Evolutionary conservation across 2,329 filamentous ascomycete genomes (phyloP).

Genomic region (Coniella lustricola): DNA sequence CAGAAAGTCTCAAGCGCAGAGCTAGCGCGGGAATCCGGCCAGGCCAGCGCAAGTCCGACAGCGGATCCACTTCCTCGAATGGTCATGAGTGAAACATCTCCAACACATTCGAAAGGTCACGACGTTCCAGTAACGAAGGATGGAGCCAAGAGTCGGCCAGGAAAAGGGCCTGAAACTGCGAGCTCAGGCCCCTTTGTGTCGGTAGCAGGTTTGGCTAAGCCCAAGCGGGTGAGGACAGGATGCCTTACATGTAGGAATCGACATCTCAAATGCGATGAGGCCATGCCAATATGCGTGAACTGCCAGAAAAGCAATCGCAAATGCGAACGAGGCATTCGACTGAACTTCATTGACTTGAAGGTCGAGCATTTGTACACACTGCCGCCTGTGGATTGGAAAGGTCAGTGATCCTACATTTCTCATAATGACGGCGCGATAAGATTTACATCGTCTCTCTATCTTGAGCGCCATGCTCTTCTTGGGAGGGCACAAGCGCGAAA

Average conservation of each 20-base stretch:
- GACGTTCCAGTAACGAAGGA: background rate
- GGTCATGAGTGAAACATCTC: background rate
- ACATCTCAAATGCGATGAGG: conserved; percentile 88
- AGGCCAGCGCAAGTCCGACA: background rate
- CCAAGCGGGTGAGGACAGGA: conserved; percentile 82
- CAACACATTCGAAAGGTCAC: background rate
- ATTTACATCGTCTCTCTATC: background rate
- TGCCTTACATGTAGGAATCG: conserved; percentile 85
- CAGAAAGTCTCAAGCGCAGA: conserved; percentile 10
- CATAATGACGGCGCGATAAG: background rate
- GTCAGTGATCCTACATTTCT: conserved; percentile 28
- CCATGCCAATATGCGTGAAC: conserved; percentile 57
- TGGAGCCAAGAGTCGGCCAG: background rate
- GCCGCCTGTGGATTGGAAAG: conserved; percentile 58
- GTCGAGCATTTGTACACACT: conserved; percentile 58
- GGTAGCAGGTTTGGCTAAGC: conserved; percentile 38
- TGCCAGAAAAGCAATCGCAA: conserved; percentile 80
- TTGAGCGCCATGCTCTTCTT: no score
- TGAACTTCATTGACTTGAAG: conserved; percentile 87
- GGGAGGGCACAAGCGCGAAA: background rate
- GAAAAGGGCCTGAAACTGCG: background rate
- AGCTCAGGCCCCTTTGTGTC: background rate
- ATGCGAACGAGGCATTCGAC: conserved; percentile 77
- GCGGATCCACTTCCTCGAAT: background rate
- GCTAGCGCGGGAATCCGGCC: background rate